Evolutionary conservation across 2,329 filamentous ascomycete genomes (phyloP).

Genomic region (Colletotrichum coccodes): DNA sequence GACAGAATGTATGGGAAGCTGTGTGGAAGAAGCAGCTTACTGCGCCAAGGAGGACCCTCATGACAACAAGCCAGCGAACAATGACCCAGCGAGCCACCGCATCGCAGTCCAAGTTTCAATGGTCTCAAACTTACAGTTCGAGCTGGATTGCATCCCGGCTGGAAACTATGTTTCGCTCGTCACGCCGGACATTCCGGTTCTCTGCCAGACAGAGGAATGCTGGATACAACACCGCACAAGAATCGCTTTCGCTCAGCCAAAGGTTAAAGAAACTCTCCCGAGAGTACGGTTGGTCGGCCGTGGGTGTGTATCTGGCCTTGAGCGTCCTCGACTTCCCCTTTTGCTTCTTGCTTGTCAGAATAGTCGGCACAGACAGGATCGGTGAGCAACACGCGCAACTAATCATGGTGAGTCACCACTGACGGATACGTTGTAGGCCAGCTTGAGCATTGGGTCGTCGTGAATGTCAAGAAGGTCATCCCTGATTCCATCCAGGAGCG

Average conservation of each 20-base stretch:
- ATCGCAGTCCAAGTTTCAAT: slow-evolving; percentile 2
- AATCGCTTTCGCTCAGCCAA: slow-evolving; percentile 68
- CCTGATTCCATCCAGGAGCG: slow-evolving; percentile 66
- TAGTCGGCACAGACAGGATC: slow-evolving; percentile 86
- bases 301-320: slow-evolving; percentile 89
- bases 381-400: slow-evolving; percentile 58
- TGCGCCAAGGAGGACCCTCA: slow-evolving; percentile 4
- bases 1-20: slow-evolving; percentile 21
- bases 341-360: slow-evolving; percentile 88
- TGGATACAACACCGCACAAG: slow-evolving; percentile 12
- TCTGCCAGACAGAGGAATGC: slow-evolving; percentile 23
- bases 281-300: slow-evolving; percentile 93
- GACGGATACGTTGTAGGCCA: slow-evolving; percentile 53
- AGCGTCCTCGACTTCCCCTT: slow-evolving; percentile 93
- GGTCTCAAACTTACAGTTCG: slow-evolving; percentile 13
- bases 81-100: not conserved
- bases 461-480: slow-evolving; percentile 66
- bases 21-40: slow-evolving; percentile 24
- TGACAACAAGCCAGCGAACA: not conserved
- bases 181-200: slow-evolving; percentile 32
- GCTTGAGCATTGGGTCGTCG: slow-evolving; percentile 75
- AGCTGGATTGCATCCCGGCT: slow-evolving; percentile 21
- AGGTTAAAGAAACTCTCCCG: slow-evolving; percentile 84
- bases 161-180: slow-evolving; percentile 10
- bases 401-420: not conserved